phyloP scores from a whole-genome alignment of 2,329 filamentous ascomycete genomes.

The Aspergillus costaricaensis region DNA sequence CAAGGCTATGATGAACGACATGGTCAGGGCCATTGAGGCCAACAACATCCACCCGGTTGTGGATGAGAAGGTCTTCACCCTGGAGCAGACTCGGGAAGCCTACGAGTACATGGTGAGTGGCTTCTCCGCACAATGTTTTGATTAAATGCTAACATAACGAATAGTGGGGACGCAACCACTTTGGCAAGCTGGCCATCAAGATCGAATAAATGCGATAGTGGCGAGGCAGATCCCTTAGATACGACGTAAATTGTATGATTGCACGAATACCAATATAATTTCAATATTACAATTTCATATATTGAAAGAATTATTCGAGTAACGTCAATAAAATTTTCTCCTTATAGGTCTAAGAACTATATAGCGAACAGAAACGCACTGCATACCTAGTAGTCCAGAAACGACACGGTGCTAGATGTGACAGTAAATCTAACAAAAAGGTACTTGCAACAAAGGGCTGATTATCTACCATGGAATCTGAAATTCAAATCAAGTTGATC shows the following conservation, averaged over 20 bases:
- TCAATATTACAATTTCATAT: not conserved
- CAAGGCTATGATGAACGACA: conserved; percentile 59
- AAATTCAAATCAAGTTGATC: not conserved
- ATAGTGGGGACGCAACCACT: conserved; percentile 55
- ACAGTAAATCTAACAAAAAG: too few species aligned
- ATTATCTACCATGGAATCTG: too few species aligned
- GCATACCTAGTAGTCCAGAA: too few species aligned
- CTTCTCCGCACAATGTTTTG: not conserved
- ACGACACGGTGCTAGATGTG: too few species aligned
- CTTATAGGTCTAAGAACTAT: too few species aligned
- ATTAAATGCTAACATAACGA: conserved; percentile 21
- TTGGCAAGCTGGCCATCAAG: conserved; percentile 58
- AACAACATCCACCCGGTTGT: conserved; percentile 62
- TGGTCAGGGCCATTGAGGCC: conserved; percentile 60
- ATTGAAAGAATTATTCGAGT: not conserved
- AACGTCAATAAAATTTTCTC: too few species aligned
- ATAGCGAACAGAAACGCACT: too few species aligned
- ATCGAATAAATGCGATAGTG: conserved; percentile 27
- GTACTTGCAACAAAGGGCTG: too few species aligned
- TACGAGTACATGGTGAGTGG: conserved; percentile 55
- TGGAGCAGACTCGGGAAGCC: conserved; percentile 56
- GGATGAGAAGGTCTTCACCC: conserved; percentile 58
- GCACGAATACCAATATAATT: not conserved
- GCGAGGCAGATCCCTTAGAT: not conserved
- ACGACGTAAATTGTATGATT: not conserved